A percentile compares a stretch with the other conserved stretches of the same genome.
These are phyloP conservation scores for Microstegium vimineum DNA, from an alignment of 176 grass and related monocot species.

Conservation along the genomic window DNA sequence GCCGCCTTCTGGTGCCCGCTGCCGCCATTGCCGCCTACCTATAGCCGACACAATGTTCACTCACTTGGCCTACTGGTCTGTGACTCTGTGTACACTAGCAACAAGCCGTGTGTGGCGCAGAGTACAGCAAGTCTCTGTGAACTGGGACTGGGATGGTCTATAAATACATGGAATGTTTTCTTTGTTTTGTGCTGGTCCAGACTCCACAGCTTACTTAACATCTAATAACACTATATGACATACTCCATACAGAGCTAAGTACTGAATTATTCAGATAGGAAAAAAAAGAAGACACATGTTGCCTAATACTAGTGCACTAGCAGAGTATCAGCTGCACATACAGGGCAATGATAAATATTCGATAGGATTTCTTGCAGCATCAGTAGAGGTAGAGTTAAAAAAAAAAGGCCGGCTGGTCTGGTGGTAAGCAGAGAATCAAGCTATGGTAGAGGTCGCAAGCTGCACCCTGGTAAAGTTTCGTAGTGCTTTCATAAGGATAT, in stretches of 20 bases:
- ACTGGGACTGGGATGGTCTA: not conserved
- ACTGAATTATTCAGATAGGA: not conserved
- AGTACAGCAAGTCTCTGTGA: not conserved
- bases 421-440: slow-evolving; percentile 14
- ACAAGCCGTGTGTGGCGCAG: not conserved
- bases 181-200: not conserved
- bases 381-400: too few relatives aligned
- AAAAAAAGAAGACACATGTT: not conserved
- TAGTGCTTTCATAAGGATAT: not conserved
- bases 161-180: not conserved
- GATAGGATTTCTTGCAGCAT: not conserved
- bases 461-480: slow-evolving; percentile 29
- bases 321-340: not conserved
- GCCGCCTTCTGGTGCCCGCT: not conserved
- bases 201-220: not conserved
- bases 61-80: not conserved
- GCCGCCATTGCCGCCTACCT: not conserved
- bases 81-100: not conserved
- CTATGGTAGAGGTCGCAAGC: slow-evolving; percentile 8
- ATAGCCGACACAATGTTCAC: not conserved
- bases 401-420: too few relatives aligned
- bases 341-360: not conserved
- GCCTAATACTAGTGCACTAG: not conserved
- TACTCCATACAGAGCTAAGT: not conserved
- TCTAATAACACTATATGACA: not conserved